These are phyloP conservation scores for Fraxinus platypoda DNA, from an alignment of 305 asterid genomes.

Conservation along the genomic window DNA sequence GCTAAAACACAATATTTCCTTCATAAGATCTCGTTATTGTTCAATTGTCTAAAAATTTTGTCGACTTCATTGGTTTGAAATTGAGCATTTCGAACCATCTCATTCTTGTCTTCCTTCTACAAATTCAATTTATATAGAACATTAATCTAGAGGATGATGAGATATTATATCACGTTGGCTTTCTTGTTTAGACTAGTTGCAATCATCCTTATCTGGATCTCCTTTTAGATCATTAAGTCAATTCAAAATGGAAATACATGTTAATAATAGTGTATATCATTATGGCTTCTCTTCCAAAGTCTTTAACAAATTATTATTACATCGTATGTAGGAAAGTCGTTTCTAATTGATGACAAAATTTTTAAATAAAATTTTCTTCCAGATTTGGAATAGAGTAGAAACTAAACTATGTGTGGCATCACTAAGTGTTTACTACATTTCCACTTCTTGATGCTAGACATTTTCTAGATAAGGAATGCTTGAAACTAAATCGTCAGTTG, in stretches of 20 bases:
- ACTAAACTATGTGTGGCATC: neutral
- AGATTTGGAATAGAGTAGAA: neutral
- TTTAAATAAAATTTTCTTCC: neutral
- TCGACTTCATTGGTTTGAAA: neutral
- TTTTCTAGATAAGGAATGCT: neutral
- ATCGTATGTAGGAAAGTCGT: neutral
- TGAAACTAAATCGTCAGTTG: neutral
- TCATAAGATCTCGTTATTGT: neutral
- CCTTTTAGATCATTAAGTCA: neutral
- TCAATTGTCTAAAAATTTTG: neutral
- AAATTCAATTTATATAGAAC: neutral
- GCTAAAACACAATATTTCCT: neutral
- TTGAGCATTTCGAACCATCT: neutral
- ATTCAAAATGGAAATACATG: neutral
- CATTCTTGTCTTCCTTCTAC: neutral
- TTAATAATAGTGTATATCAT: neutral
- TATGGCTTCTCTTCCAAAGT: neutral
- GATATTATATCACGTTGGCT: neutral
- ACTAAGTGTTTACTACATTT: neutral
- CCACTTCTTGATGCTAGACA: neutral
- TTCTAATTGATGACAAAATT: neutral
- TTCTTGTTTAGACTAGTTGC: neutral
- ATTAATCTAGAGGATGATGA: neutral
- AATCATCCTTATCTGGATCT: neutral
- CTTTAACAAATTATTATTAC: neutral